phyloP scores from a whole-genome alignment of 345 rosid genomes.

The Pistacia atlantica region DNA sequence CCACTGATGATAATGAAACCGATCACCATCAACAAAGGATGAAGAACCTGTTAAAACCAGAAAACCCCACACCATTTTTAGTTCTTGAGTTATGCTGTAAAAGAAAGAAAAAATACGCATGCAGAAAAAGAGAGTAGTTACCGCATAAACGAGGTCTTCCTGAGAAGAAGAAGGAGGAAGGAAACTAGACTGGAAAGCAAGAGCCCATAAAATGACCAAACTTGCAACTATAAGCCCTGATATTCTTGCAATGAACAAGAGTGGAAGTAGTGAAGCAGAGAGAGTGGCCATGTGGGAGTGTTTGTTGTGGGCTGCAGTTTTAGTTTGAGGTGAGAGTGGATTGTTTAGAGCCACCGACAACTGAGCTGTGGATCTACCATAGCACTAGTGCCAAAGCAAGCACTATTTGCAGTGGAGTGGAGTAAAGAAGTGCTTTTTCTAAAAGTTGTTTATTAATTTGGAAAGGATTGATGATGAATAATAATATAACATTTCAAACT shows the following conservation, averaged over 20 bases:
- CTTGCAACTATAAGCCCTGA: slow-evolving; percentile 58
- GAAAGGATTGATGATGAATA: not conserved
- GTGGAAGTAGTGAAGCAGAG: slow-evolving; percentile 37
- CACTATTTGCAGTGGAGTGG: not conserved
- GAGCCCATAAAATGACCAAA: slow-evolving; percentile 71
- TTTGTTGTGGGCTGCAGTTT: not conserved
- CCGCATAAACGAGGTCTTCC: slow-evolving; percentile 66
- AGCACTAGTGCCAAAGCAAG: no score
- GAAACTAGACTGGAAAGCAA: slow-evolving; percentile 63
- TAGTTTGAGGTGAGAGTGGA: slow-evolving; percentile 1
- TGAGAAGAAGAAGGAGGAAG: slow-evolving; percentile 48
- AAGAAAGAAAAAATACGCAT: not conserved
- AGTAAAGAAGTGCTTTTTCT: not conserved
- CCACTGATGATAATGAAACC: slow-evolving; percentile 91
- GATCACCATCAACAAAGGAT: slow-evolving; percentile 90
- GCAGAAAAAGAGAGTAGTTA: slow-evolving; percentile 20
- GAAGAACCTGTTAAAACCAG: slow-evolving; percentile 55
- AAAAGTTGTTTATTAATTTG: no score
- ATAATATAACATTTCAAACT: no score
- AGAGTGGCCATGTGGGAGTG: slow-evolving; percentile 26
- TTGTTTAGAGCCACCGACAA: slow-evolving; percentile 10
- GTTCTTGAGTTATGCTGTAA: not conserved
- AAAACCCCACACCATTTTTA: not conserved
- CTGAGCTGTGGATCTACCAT: not conserved
- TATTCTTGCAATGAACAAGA: slow-evolving; percentile 68